These are phyloP conservation scores for Naganishia albida DNA, from an alignment of 1,284 basidiomycete species.

Conservation along the genomic window DNA sequence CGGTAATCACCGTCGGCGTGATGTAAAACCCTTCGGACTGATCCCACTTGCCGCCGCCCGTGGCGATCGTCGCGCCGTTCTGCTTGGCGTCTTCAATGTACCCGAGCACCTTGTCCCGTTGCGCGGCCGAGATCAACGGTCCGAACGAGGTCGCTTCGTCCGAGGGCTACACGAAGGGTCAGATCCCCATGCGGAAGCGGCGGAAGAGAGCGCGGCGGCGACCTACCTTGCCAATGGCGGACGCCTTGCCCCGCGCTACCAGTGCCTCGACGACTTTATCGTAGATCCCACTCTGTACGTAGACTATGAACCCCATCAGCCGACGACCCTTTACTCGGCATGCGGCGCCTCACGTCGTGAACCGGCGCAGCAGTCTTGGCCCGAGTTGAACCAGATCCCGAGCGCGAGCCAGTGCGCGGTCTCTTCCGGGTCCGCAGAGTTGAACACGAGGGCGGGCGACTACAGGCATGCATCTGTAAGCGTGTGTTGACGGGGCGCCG, in stretches of 20 bases:
- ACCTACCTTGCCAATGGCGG: slow-evolving; percentile 64
- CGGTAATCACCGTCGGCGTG: slow-evolving; percentile 53
- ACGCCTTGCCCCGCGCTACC: slow-evolving; percentile 66
- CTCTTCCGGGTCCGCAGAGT: slow-evolving; percentile 50
- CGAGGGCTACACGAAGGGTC: slow-evolving; percentile 58
- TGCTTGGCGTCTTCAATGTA: slow-evolving; percentile 86
- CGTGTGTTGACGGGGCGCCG: neutral
- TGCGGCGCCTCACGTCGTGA: slow-evolving; percentile 58
- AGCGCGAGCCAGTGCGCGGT: slow-evolving; percentile 46
- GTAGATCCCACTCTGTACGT: slow-evolving; percentile 80
- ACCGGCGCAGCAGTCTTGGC: slow-evolving; percentile 36
- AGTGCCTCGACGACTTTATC: slow-evolving; percentile 75
- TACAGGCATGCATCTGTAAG: slow-evolving; percentile 1
- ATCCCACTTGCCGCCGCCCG: slow-evolving; percentile 66
- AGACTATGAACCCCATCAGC: slow-evolving; percentile 57
- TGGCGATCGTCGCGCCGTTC: slow-evolving; percentile 75
- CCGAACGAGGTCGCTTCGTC: slow-evolving; percentile 73
- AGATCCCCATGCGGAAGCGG: neutral
- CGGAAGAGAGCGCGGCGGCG: neutral
- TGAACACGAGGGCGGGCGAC: slow-evolving; percentile 49
- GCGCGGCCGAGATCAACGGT: slow-evolving; percentile 75
- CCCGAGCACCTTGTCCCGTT: slow-evolving; percentile 80
- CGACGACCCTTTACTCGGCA: slow-evolving; percentile 39
- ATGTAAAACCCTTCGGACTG: slow-evolving; percentile 50
- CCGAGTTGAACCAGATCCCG: slow-evolving; percentile 41